These are phyloP conservation scores for Botrytis pseudocinerea DNA, from an alignment of 2,329 filamentous ascomycete species.

Conservation along the genomic window DNA sequence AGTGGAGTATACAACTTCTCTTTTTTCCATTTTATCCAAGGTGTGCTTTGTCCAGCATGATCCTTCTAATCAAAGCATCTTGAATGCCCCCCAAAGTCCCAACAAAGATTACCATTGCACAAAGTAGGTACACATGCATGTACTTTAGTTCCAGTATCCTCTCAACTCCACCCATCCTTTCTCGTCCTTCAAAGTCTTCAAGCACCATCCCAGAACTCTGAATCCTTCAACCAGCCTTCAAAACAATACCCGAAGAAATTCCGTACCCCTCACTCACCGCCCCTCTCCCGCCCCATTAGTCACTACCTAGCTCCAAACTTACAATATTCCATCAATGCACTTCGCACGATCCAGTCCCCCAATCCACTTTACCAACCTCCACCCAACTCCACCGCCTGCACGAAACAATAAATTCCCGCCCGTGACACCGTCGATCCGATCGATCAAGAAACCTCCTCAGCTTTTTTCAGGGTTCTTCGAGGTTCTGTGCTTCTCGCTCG, in stretches of 20 bases:
- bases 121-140: background rate
- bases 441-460: conserved; percentile 2
- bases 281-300: conserved; percentile 1
- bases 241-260: background rate
- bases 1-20: background rate
- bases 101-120: background rate
- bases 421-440: conserved; percentile 14
- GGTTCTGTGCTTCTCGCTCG: conserved; percentile 4
- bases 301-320: conserved; percentile 2
- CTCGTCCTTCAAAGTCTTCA: background rate
- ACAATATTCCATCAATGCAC: conserved; percentile 1
- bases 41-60: background rate
- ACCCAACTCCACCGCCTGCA: background rate
- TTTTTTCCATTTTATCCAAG: background rate
- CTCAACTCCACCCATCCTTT: background rate
- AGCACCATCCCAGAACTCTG: background rate
- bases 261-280: conserved; percentile 5
- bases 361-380: background rate
- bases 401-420: conserved; percentile 9
- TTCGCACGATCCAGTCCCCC: background rate
- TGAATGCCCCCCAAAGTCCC: background rate
- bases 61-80: background rate
- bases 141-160: background rate
- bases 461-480: conserved; percentile 6
- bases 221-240: background rate